Conservation (phyloP, 495 filamentous ascomycete genomes). For the Pyrenula aspistea region DNA sequence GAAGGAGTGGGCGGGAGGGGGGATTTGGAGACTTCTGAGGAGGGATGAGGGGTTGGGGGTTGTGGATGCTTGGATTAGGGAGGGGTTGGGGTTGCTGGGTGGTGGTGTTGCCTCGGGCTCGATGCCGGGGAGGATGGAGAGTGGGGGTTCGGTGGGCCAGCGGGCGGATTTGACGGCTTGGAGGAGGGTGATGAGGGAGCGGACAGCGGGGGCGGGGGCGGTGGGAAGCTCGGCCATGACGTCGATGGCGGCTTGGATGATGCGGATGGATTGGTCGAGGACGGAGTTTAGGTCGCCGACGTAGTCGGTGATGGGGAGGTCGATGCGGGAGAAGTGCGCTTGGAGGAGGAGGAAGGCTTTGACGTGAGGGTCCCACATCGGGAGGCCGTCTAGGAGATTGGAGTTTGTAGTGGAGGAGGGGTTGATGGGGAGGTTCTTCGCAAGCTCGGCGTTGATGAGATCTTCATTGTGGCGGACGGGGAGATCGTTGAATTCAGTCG, state of each 20-base stretch:
- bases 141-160: slow-evolving; percentile 74
- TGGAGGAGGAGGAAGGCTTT: slow-evolving; percentile 93
- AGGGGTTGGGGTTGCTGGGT: slow-evolving; percentile 12
- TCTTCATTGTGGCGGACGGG: slow-evolving; percentile 99
- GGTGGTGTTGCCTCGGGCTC: slow-evolving; percentile 25
- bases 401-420: slow-evolving; percentile 11
- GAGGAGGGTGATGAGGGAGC: slow-evolving; percentile 72
- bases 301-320: slow-evolving; percentile 92
- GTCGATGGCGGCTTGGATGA: slow-evolving; percentile 84
- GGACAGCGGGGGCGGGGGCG: slow-evolving; percentile 59
- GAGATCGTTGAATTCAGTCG: slow-evolving; percentile 93
- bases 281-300: slow-evolving; percentile 86
- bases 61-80: slow-evolving; percentile 3
- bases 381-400: slow-evolving; percentile 59
- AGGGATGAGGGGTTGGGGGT: background rate
- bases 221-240: slow-evolving; percentile 68
- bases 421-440: slow-evolving; percentile 60
- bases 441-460: slow-evolving; percentile 88
- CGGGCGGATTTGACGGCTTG: slow-evolving; percentile 85
- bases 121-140: slow-evolving; percentile 76
- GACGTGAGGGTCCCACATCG: slow-evolving; percentile 97
- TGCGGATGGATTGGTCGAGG: slow-evolving; percentile 91
- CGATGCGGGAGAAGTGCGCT: slow-evolving; percentile 84
- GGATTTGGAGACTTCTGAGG: too few relatives aligned
- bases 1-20: slow-evolving; percentile 12